Base-by-base conservation (phyloP, 495 filamentous ascomycete genomes). In the Lepraria neglecta region DNA sequence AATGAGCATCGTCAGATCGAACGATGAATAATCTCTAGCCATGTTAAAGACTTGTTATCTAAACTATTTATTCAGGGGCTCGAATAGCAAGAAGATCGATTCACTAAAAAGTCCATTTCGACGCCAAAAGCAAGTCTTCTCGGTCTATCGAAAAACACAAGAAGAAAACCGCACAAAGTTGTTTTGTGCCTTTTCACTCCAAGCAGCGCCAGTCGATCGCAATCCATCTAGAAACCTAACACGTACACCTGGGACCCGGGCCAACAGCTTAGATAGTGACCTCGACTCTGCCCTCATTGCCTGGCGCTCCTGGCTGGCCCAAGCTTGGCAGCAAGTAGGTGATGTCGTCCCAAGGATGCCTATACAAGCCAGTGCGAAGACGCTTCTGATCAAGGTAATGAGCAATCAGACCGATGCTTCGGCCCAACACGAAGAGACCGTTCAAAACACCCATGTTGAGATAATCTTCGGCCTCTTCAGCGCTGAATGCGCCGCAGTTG, bases 311-410 rank as follows among this genome's bases (percentile, higher is more conserved):
- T 31, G 82, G 78, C 75, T 88, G 81, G 67, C 82, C 80, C 64
- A 96, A 80, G 75, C 80, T 88, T 67, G 92, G 92, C 57, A 97
- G 87, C 53, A 97, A 81, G 78, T 97, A 97, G 63, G 92, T 97
- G 74, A 97, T 97, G 74, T 95, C 90, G 73, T 96, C 92, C 91
- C 91, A 96, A 72, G 92, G 92, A 84, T 96, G 94, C 74, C 94
- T 87, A 87, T 98, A 98, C 65, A 98, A 84, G 71, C 94, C 94
- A 68, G 94, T 98, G 69, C 92, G 86, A 75, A 98, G 83, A 74
- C 94, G 84, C 91, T 98, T 98, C 82, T 98, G 94, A 77, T 98
- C 94, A 67, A 98, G 87, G 84, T 91, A 97, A 80, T 98, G 94
- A 65, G 94, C 94, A 86, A 97, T 98, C 67, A 98, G 80, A 89